Evolutionary conservation across 306 rosid species (phyloP).

Genomic region (Notholithocarpus densiflorus): DNA sequence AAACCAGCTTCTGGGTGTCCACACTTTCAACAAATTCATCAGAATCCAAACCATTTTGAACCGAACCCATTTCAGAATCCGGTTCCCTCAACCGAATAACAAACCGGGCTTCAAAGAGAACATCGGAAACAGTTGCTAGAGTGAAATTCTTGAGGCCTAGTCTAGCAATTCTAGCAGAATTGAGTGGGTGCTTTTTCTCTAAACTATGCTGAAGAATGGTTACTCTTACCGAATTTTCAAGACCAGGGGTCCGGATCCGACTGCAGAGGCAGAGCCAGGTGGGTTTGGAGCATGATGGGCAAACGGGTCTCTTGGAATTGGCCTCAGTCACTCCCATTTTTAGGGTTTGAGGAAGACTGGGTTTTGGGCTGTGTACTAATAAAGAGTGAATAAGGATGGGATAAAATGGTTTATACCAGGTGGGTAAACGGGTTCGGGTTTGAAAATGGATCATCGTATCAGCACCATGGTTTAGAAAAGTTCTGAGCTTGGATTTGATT

Average conservation of each 20-base stretch:
- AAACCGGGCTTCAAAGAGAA: slow-evolving; percentile 50
- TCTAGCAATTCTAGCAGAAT: slow-evolving; percentile 74
- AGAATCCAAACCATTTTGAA: slow-evolving; percentile 15
- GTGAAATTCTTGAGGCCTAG: slow-evolving; percentile 66
- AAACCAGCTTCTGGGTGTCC: slow-evolving; percentile 22
- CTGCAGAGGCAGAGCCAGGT: slow-evolving; percentile 67
- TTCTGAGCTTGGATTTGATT: background rate
- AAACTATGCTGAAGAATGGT: slow-evolving; percentile 72
- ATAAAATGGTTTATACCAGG: slow-evolving; percentile 7
- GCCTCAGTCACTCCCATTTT: slow-evolving; percentile 39
- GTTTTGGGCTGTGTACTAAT: background rate
- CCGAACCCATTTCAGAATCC: slow-evolving; percentile 7
- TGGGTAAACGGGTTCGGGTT: slow-evolving; percentile 14
- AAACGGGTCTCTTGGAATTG: slow-evolving; percentile 56
- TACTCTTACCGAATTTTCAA: slow-evolving; percentile 61
- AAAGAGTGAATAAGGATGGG: slow-evolving; percentile 1
- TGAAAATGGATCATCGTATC: slow-evolving; percentile 15
- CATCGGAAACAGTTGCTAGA: slow-evolving; percentile 66
- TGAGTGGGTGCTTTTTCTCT: slow-evolving; percentile 78
- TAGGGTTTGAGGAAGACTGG: slow-evolving; percentile 18
- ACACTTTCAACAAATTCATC: slow-evolving; percentile 8
- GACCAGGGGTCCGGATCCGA: slow-evolving; percentile 42
- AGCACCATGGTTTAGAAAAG: background rate
- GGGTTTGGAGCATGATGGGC: slow-evolving; percentile 80
- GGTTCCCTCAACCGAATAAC: slow-evolving; percentile 34